These are phyloP conservation scores for Xylariaceae sp. DNA, from an alignment of 2,329 filamentous ascomycete species.

Conservation along the genomic window DNA sequence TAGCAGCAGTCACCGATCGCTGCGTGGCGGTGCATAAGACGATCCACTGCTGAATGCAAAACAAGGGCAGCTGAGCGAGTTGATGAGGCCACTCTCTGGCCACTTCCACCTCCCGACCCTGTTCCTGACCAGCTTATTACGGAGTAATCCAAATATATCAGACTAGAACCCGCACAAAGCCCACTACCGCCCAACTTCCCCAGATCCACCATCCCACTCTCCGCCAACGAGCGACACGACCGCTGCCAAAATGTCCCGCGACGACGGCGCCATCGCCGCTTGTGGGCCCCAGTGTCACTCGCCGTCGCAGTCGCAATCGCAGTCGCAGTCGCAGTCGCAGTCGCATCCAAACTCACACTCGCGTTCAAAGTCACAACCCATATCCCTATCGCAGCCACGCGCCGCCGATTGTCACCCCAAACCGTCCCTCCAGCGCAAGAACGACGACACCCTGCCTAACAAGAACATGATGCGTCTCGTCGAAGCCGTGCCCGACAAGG, in stretches of 20 bases:
- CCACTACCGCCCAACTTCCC: slow-evolving; percentile 13
- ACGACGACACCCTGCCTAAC: not conserved
- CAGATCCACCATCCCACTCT: slow-evolving; percentile 18
- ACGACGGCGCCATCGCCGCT: slow-evolving; percentile 3
- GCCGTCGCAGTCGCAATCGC: not conserved
- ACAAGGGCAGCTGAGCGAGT: too few species aligned
- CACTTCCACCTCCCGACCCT: too few species aligned
- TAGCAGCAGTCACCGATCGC: slow-evolving; percentile 1
- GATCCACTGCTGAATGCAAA: slow-evolving; percentile 16
- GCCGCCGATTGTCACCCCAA: too few species aligned
- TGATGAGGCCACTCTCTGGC: too few species aligned
- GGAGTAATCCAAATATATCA: too few species aligned
- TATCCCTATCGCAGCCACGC: too few species aligned
- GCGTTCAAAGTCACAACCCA: too few species aligned
- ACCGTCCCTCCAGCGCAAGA: not conserved
- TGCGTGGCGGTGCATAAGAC: slow-evolving; percentile 15
- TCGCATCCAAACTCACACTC: too few species aligned
- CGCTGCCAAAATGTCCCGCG: slow-evolving; percentile 15
- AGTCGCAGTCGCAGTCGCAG: not conserved
- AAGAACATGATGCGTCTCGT: slow-evolving; percentile 12
- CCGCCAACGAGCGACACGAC: not conserved
- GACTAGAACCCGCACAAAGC: slow-evolving; percentile 5
- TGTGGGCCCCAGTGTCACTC: slow-evolving; percentile 3
- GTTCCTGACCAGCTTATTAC: too few species aligned
- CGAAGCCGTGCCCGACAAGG: slow-evolving; percentile 34